phyloP scores from a whole-genome alignment of 305 asterid genomes.

The Salvia sclarea region DNA sequence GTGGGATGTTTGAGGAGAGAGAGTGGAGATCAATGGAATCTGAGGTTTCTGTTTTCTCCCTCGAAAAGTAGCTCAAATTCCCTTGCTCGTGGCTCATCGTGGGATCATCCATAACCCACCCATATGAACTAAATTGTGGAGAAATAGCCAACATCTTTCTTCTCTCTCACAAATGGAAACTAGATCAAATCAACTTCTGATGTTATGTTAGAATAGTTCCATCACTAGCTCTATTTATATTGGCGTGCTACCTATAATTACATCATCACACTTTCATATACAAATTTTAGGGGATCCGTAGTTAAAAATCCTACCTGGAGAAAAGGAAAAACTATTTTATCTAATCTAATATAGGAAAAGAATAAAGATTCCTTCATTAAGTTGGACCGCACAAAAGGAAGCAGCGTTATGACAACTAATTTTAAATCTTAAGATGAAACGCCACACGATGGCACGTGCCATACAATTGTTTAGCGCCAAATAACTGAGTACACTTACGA shows the following conservation, averaged over 20 bases:
- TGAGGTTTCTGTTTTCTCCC: slow-evolving; percentile 37
- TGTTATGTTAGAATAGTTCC: slow-evolving; percentile 11
- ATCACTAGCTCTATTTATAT: slow-evolving; percentile 23
- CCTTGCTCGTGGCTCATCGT: slow-evolving; percentile 30
- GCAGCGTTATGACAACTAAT: not conserved
- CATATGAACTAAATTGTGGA: slow-evolving; percentile 35
- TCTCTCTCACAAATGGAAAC: not conserved
- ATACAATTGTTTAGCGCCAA: not conserved
- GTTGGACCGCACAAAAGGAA: not conserved
- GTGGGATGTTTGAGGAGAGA: slow-evolving; percentile 29
- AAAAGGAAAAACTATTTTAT: no score
- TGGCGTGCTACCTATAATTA: not conserved
- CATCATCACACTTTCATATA: no score
- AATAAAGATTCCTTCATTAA: no score
- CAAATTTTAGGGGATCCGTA: no score
- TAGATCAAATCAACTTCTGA: not conserved
- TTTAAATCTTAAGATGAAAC: not conserved
- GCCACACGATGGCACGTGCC: not conserved
- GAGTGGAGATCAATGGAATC: slow-evolving; percentile 43
- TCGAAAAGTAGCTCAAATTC: slow-evolving; percentile 16
- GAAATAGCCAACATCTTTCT: slow-evolving; percentile 48
- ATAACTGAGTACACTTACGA: not conserved
- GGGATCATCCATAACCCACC: slow-evolving; percentile 46
- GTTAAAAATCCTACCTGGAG: no score
- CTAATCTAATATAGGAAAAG: not conserved